Evolutionary conservation across 1,284 basidiomycete genomes (phyloP).

Genomic region (Pseudozyma thailandica): DNA sequence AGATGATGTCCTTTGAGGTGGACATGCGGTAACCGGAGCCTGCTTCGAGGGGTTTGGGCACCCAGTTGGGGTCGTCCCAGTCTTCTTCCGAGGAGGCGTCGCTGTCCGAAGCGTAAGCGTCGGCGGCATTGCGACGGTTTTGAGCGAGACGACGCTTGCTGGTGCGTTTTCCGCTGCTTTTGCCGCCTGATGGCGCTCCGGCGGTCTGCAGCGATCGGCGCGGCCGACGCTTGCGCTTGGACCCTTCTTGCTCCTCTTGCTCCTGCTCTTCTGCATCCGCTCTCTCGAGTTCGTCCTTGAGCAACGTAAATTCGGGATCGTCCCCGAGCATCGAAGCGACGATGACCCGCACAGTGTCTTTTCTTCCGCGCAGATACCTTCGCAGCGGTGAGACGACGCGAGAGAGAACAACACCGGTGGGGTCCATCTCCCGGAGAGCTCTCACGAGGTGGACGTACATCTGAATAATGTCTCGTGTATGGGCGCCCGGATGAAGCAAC

Average conservation of each 20-base stretch:
- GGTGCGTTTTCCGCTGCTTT: constrained; percentile 9
- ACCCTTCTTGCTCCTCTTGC: constrained; percentile 16
- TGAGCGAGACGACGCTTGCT: constrained; percentile 9
- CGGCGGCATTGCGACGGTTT: constrained; percentile 10
- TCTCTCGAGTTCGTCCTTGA: constrained; percentile 58
- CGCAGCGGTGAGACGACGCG: constrained; percentile 61
- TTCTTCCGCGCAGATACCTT: constrained; percentile 55
- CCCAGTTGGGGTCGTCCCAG: constrained; percentile 51
- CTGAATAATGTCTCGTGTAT: constrained; percentile 88
- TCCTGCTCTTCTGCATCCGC: constrained; percentile 42
- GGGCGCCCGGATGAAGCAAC: constrained; percentile 92
- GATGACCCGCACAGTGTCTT: constrained; percentile 62
- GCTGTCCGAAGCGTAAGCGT: constrained; percentile 33
- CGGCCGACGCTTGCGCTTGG: constrained; percentile 18
- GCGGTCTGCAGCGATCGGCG: constrained; percentile 22
- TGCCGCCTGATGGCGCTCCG: constrained; percentile 1
- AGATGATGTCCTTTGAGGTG: constrained; percentile 61
- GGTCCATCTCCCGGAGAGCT: constrained; percentile 88
- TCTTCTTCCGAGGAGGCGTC: constrained; percentile 47
- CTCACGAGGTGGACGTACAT: constrained; percentile 96
- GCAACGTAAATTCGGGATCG: constrained; percentile 57
- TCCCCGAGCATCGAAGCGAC: constrained; percentile 64
- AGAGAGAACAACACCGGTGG: constrained; percentile 83
- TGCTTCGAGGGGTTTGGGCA: constrained; percentile 55
- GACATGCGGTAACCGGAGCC: constrained; percentile 59